Evolutionary conservation across 768 basidiomycete genomes (phyloP).

Genomic region (Hemileccinum rubropunctum): DNA sequence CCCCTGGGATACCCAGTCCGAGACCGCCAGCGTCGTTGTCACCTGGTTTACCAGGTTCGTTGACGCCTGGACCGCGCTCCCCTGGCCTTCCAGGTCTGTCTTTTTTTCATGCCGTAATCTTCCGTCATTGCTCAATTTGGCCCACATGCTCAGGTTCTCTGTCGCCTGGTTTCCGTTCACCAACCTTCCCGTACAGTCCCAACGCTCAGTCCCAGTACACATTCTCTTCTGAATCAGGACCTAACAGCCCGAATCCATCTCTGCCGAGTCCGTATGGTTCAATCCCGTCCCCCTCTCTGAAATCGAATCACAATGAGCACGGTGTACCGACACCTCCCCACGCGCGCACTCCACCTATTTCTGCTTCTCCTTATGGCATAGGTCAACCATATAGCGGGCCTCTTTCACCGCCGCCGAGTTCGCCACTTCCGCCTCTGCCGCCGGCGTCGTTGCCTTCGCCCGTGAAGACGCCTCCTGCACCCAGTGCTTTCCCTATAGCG

Average conservation of each 20-base stretch:
- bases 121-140: conserved; percentile 5
- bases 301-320: not conserved
- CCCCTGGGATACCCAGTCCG: conserved; percentile 6
- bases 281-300: not conserved
- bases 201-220: conserved; percentile 14
- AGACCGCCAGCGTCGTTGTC: conserved; percentile 8
- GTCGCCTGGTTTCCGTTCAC: conserved; percentile 24
- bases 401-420: conserved; percentile 24
- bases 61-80: conserved; percentile 21
- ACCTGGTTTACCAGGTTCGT: conserved; percentile 16
- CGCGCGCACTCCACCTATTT: conserved; percentile 6
- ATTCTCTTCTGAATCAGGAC: conserved; percentile 15
- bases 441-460: conserved; percentile 13
- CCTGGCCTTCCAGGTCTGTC: conserved; percentile 26
- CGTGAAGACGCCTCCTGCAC: not conserved
- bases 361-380: conserved; percentile 1
- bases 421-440: conserved; percentile 22
- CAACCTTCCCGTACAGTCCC: conserved; percentile 5
- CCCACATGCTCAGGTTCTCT: conserved; percentile 12
- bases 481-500: not conserved
- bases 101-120: conserved; percentile 4
- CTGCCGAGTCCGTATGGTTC: conserved; percentile 4
- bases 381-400: conserved; percentile 7
- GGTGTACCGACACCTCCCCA: conserved; percentile 1
- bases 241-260: conserved; percentile 5